These are phyloP conservation scores for Quillaja saponaria DNA, from an alignment of 306 rosid genomes.

Conservation along the genomic window DNA sequence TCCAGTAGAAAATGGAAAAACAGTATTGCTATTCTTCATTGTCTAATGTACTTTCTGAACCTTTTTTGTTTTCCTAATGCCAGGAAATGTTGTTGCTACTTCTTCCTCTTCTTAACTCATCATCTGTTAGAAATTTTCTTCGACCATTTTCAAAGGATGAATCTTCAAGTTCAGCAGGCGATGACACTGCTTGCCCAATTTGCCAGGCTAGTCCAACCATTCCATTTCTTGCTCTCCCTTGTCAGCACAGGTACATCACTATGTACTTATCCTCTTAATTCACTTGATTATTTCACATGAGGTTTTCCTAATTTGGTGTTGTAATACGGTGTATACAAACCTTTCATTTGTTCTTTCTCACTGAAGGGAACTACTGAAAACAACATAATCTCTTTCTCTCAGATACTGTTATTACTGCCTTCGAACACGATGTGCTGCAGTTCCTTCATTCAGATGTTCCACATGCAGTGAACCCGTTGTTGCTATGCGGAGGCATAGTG, in stretches of 20 bases:
- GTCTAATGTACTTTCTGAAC: constrained; percentile 1
- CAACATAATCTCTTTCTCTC: constrained; percentile 17
- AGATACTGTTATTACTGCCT: constrained; percentile 99
- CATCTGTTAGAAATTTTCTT: constrained; percentile 74
- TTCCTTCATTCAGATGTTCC: constrained; percentile 84
- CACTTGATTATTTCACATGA: not conserved
- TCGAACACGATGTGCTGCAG: constrained; percentile 86
- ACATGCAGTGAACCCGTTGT: constrained; percentile 83
- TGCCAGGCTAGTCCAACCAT: constrained; percentile 83
- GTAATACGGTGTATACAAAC: constrained; percentile 3
- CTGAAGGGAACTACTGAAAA: not conserved
- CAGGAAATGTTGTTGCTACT: constrained; percentile 97
- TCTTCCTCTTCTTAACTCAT: constrained; percentile 95
- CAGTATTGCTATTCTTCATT: not conserved
- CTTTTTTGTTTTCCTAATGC: constrained; percentile 38
- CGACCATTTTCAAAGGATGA: constrained; percentile 87
- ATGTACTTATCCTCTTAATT: not conserved
- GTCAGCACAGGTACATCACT: constrained; percentile 80
- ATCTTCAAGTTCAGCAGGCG: constrained; percentile 70
- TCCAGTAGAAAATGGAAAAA: constrained; percentile 19
- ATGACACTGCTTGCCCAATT: constrained; percentile 70
- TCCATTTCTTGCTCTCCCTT: constrained; percentile 90
- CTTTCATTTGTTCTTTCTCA: not conserved
- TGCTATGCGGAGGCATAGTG: constrained; percentile 77
- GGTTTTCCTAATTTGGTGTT: not conserved